phyloP scores from a whole-genome alignment of 148 eudicot species.

The Camellia lanceoleosa region DNA sequence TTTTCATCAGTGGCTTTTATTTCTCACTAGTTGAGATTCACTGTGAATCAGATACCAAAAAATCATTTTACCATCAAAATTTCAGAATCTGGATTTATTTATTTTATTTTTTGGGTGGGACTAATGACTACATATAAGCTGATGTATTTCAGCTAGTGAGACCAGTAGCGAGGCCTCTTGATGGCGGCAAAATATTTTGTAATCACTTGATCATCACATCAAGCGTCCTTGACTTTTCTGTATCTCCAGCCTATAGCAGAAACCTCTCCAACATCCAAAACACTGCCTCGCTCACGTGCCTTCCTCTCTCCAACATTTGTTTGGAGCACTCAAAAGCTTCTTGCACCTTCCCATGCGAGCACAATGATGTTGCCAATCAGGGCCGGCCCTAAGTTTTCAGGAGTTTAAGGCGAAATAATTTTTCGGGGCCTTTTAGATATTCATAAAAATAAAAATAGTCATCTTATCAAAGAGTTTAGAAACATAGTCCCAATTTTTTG shows the following conservation, averaged over 20 bases:
- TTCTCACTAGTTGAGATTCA: no score
- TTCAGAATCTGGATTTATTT: no score
- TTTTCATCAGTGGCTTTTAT: no score
- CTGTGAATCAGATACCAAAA: no score
- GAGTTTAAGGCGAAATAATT: no score
- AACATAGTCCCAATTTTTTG: slow-evolving; percentile 46
- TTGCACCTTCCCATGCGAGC: slow-evolving; percentile 58
- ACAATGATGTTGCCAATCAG: slow-evolving; percentile 41
- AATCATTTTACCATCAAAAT: no score
- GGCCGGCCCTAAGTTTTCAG: no score
- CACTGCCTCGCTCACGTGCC: slow-evolving; percentile 52
- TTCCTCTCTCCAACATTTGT: slow-evolving; percentile 73
- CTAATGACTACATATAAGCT: no score
- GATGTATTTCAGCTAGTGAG: no score
- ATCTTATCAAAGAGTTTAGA: slow-evolving; percentile 51
- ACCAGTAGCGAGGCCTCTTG: slow-evolving; percentile 44
- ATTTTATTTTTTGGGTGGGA: no score
- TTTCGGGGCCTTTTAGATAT: no score
- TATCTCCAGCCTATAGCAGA: slow-evolving; percentile 46
- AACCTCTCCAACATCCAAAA: slow-evolving; percentile 64
- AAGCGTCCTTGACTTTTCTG: slow-evolving; percentile 43
- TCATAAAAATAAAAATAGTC: slow-evolving; percentile 7
- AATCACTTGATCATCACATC: slow-evolving; percentile 48
- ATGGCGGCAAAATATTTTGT: slow-evolving; percentile 43
- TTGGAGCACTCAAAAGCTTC: slow-evolving; percentile 71